Conservation (phyloP, 2,329 filamentous ascomycete species). For the Metarhizium brunneum region DNA sequence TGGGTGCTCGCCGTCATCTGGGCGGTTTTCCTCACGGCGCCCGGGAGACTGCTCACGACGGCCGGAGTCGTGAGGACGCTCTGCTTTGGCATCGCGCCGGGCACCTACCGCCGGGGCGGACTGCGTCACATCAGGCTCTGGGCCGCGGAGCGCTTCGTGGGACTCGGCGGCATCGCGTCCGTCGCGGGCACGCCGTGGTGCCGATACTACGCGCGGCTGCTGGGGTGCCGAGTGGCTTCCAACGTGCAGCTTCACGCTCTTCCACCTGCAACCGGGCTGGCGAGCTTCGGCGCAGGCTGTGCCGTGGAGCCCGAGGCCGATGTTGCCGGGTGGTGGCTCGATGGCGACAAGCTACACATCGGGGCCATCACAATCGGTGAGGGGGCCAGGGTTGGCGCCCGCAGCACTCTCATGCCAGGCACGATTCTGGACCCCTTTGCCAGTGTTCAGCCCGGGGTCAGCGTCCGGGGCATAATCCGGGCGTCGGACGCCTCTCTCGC, state of each 20-base stretch:
- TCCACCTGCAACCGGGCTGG: constrained; percentile 10
- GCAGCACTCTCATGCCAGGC: constrained; percentile 11
- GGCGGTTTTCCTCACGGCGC: constrained; percentile 8
- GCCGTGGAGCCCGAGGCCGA: constrained; percentile 13
- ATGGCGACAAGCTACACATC: constrained; percentile 13
- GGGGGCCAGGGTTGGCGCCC: constrained; percentile 11
- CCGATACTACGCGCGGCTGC: constrained; percentile 9
- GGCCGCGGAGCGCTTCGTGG: constrained; percentile 10
- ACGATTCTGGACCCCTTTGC: constrained; percentile 10
- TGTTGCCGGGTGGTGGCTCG: constrained; percentile 13
- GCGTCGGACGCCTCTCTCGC: constrained; percentile 1
- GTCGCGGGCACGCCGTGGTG: constrained; percentile 12
- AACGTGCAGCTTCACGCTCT: constrained; percentile 12
- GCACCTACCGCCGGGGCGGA: constrained; percentile 11
- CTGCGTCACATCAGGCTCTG: constrained; percentile 11
- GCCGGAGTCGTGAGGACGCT: constrained; percentile 5
- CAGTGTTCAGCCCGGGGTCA: constrained; percentile 8
- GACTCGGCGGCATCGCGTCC: constrained; percentile 2
- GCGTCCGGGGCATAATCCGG: constrained; percentile 7
- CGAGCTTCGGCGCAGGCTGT: constrained; percentile 11
- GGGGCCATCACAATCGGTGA: constrained; percentile 9
- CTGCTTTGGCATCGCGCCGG: constrained; percentile 9
- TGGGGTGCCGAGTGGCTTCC: constrained; percentile 11
- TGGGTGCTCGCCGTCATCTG: constrained; percentile 7
- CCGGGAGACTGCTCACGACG: constrained; percentile 10